Base-by-base conservation (phyloP, 2,329 filamentous ascomycete species). In the Fusarium cyanostomum region DNA sequence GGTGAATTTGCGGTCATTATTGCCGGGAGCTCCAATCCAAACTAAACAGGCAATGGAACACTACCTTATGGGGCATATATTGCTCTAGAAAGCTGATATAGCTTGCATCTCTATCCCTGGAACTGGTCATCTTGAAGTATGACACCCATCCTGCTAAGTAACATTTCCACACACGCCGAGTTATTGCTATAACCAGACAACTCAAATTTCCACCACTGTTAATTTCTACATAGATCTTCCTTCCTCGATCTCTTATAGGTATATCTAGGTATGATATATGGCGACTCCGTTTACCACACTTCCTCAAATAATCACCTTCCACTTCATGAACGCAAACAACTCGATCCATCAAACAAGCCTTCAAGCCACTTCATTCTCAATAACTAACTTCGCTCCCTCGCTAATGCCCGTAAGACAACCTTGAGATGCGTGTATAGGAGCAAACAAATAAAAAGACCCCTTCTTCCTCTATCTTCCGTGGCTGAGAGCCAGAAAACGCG, bases 381-480 rank as follows among this genome's bases (percentile, higher is more conserved):
- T 39, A 46, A 52, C 52, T 60, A 53, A 51, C 43, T 57, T 56
- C 51, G 54, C 66, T 70, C 64, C 66, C 57, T 68, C 60, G 60
- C 56, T 71, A 62, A 68, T 71, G 68, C 61, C 66, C 45, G 27
- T 59, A 61, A 64, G 64, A 68, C 66, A 68, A 59, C 58, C 60
- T 59, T 60, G 62, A 71, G 64, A 71, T 69, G 69, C 68, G 67
- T 64, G 63, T 70, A 69, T 68, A 67, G 58, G 38, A 60, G 66
- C 62, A 63, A 51, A 65, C 62, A 65, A 59, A 68, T 59, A 69
- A 65, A 57, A 60, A 67, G 53, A 43, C 56, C 60, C 53, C 37
- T 39, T 30, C 34, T 34, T 57, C 50, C 34, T 51, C 37, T 51
- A 49, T 66, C 65, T 58, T 52, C 48, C 42, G 33, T 51, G 43